These are phyloP conservation scores for Nannizzia gypsea DNA, from an alignment of 2,329 filamentous ascomycete genomes.

Conservation along the genomic window DNA sequence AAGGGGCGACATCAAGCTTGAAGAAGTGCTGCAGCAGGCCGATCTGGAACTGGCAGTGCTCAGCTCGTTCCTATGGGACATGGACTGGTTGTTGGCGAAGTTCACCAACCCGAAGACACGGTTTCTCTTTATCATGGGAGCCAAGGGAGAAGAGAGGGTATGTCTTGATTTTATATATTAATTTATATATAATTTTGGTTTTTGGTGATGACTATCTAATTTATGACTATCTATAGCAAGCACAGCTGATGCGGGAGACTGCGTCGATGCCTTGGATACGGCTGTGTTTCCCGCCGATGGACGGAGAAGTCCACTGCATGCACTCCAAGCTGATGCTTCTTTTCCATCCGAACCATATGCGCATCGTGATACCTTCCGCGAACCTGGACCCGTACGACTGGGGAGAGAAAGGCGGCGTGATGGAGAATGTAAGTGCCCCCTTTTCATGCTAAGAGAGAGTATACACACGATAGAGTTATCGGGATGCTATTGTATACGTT, in stretches of 20 bases:
- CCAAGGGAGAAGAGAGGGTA: constrained; percentile 38
- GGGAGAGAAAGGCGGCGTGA: constrained; percentile 68
- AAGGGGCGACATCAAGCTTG: constrained; percentile 68
- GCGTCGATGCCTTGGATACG: constrained; percentile 44
- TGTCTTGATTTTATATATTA: no score
- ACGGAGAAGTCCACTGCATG: constrained; percentile 60
- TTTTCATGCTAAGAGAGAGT: no score
- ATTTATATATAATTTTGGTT: constrained; percentile 1
- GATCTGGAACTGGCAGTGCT: constrained; percentile 65
- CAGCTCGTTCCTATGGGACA: constrained; percentile 79
- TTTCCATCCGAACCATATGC: constrained; percentile 60
- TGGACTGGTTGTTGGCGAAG: constrained; percentile 65
- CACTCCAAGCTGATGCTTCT: constrained; percentile 89
- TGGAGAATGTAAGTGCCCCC: constrained; percentile 66
- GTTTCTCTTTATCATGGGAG: constrained; percentile 53
- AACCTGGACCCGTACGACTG: constrained; percentile 82
- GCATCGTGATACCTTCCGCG: constrained; percentile 75
- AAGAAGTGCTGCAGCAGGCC: constrained; percentile 67
- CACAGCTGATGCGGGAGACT: constrained; percentile 30
- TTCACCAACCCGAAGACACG: constrained; percentile 50
- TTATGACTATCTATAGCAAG: constrained; percentile 20
- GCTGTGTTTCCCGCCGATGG: constrained; percentile 72
- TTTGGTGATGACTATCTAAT: no score
- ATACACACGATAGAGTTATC: no score
- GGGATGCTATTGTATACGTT: no score